Percentiles rank a stretch among this genome's conserved stretches.
These are phyloP conservation scores for Tricholoma sp. DNA, from an alignment of 768 basidiomycete species.

Conservation along the genomic window DNA sequence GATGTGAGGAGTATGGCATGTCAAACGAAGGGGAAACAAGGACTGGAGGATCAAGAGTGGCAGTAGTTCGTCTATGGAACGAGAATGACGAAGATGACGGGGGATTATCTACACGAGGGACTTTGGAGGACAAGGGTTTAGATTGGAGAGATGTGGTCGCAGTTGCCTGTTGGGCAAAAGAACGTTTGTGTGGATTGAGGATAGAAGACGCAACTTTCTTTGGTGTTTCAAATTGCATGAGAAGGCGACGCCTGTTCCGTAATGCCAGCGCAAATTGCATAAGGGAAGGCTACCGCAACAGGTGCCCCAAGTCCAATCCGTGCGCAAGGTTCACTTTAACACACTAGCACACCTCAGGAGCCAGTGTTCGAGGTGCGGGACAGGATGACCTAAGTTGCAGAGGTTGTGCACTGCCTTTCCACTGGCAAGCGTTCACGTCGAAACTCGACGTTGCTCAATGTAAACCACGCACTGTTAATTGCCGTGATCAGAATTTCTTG, in stretches of 20 bases:
- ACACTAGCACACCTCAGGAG: no score
- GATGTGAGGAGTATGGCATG: slow-evolving; percentile 22
- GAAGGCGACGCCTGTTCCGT: slow-evolving; percentile 46
- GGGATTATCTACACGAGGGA: slow-evolving; percentile 24
- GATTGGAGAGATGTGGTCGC: slow-evolving; percentile 7
- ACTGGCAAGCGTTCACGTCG: no score
- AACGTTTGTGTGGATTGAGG: slow-evolving; percentile 36
- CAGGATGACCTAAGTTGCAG: no score
- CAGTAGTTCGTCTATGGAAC: slow-evolving; percentile 15
- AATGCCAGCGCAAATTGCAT: slow-evolving; percentile 49
- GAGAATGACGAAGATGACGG: slow-evolving; percentile 18
- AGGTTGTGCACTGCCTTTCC: no score
- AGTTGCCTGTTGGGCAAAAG: slow-evolving; percentile 37
- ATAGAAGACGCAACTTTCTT: slow-evolving; percentile 19
- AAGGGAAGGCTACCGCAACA: slow-evolving; percentile 18
- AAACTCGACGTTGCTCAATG: no score
- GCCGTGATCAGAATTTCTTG: no score
- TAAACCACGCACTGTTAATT: no score
- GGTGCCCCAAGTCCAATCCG: neutral
- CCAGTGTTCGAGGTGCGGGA: neutral
- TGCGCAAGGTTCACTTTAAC: neutral
- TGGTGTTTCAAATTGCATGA: slow-evolving; percentile 52
- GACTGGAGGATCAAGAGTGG: slow-evolving; percentile 1
- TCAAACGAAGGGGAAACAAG: slow-evolving; percentile 16
- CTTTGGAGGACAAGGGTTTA: slow-evolving; percentile 17